Evolutionary conservation across 176 grass and related monocot species (phyloP).

Genomic region (Ampelocalamus luodianensis): DNA sequence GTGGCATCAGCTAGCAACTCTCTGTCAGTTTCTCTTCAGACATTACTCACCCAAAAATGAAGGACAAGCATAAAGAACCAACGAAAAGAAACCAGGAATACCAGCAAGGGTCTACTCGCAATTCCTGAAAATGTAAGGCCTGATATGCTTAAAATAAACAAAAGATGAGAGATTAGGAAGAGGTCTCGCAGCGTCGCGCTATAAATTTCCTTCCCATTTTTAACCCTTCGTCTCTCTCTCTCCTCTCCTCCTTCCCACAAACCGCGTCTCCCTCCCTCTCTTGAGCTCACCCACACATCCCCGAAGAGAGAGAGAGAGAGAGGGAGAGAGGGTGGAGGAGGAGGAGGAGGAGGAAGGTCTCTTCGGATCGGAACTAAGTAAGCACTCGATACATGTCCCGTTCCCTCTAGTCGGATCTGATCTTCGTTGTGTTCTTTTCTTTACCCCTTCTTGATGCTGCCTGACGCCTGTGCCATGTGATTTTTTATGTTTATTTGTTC

Average conservation of each 20-base stretch:
- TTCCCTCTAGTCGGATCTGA: conserved; percentile 6
- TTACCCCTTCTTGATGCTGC: not conserved
- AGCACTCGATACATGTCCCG: not conserved
- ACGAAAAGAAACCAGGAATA: no score
- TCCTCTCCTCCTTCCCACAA: not conserved
- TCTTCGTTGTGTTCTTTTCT: not conserved
- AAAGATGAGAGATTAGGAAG: not conserved
- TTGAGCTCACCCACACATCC: not conserved
- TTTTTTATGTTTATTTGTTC: not conserved
- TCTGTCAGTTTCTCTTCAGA: not conserved
- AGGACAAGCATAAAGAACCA: no score
- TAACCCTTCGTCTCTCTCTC: not conserved
- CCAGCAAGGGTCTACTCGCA: no score
- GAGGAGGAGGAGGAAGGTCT: not conserved
- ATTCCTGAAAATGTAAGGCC: not conserved
- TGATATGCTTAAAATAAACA: not conserved
- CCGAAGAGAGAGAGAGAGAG: not conserved
- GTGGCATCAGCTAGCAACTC: no score
- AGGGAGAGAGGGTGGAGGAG: not conserved
- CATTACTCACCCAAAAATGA: not conserved
- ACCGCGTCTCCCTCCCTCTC: not conserved
- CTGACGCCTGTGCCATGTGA: not conserved
- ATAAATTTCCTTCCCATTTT: not conserved
- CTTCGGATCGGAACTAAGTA: not conserved
- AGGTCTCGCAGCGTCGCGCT: not conserved